A percentile compares a stretch with the other conserved stretches of the same genome.
Conservation (phyloP, 1,284 basidiomycete genomes). For the Naganishia sp. region DNA sequence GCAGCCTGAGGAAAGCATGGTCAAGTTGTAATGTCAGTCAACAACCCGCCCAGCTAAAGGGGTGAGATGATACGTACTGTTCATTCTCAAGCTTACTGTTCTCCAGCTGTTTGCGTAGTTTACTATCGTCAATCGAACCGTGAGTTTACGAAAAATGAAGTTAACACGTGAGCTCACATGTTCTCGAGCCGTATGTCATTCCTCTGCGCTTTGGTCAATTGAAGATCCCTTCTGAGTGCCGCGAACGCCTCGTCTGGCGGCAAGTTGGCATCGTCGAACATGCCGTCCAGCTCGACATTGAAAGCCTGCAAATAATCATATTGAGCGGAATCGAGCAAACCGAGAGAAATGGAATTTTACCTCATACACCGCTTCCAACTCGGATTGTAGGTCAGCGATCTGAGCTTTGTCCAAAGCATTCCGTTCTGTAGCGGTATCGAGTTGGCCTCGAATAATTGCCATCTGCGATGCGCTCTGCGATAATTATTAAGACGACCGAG, state of each 20-base stretch:
- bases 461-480: background rate
- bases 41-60: background rate
- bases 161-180: conserved; percentile 59
- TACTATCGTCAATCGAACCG: conserved; percentile 53
- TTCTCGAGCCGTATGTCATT: conserved; percentile 75
- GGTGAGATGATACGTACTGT: conserved; percentile 63
- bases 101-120: conserved; percentile 68
- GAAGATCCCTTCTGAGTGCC: conserved; percentile 70
- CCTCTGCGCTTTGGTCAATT: conserved; percentile 70
- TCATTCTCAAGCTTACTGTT: conserved; percentile 73
- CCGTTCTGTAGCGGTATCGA: conserved; percentile 69
- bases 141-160: background rate
- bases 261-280: conserved; percentile 77
- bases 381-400: conserved; percentile 71
- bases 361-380: conserved; percentile 88
- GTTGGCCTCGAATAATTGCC: conserved; percentile 59
- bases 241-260: conserved; percentile 75
- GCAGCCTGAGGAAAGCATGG: background rate
- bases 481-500: background rate
- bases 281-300: conserved; percentile 84
- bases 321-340: background rate
- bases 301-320: conserved; percentile 64
- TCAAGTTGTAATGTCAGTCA: background rate
- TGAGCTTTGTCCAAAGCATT: conserved; percentile 74
- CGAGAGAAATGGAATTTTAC: conserved; percentile 55